Conservation (phyloP, 139 green algal species). For the Chlorella ohadii region DNA sequence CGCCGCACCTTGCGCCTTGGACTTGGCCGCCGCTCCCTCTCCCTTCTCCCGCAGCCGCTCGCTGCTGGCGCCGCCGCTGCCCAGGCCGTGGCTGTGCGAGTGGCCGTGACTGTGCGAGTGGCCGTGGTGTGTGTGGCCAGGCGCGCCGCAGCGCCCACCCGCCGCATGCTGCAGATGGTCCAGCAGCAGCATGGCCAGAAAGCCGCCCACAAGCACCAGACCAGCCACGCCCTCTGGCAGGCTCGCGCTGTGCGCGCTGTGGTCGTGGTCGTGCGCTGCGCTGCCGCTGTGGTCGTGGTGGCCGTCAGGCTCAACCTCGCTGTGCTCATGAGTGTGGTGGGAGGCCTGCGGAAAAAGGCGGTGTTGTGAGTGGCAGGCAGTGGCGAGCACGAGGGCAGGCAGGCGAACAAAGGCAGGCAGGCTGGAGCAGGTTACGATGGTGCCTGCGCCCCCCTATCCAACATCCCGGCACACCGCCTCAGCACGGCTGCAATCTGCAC, state of each 20-base stretch:
- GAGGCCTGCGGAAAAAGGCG: background rate
- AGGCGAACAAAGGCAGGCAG: too few relatives aligned
- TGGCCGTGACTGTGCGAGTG: conserved; percentile 12
- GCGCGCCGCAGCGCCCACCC: conserved; percentile 27
- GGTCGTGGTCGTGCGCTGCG: conserved; percentile 20
- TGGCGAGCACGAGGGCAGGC: too few relatives aligned
- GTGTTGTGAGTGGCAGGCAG: too few relatives aligned
- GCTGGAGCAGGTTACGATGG: too few relatives aligned
- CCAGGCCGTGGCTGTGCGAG: background rate
- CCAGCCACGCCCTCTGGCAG: conserved; percentile 41
- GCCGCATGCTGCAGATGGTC: conserved; percentile 49
- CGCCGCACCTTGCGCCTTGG: background rate
- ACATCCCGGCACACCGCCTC: too few relatives aligned
- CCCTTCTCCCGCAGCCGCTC: conserved; percentile 7
- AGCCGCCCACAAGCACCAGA: conserved; percentile 54
- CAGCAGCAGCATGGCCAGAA: conserved; percentile 62
- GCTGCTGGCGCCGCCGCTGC: background rate
- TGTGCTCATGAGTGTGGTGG: background rate
- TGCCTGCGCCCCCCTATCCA: too few relatives aligned
- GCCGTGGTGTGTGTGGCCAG: conserved; percentile 3
- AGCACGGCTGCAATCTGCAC: too few relatives aligned
- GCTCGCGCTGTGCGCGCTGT: background rate
- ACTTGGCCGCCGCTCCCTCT: background rate
- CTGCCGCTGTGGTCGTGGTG: conserved; percentile 5
- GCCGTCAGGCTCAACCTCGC: conserved; percentile 3